These are phyloP conservation scores for Xylariaceae sp. DNA, from an alignment of 2,329 filamentous ascomycete species.

Conservation along the genomic window DNA sequence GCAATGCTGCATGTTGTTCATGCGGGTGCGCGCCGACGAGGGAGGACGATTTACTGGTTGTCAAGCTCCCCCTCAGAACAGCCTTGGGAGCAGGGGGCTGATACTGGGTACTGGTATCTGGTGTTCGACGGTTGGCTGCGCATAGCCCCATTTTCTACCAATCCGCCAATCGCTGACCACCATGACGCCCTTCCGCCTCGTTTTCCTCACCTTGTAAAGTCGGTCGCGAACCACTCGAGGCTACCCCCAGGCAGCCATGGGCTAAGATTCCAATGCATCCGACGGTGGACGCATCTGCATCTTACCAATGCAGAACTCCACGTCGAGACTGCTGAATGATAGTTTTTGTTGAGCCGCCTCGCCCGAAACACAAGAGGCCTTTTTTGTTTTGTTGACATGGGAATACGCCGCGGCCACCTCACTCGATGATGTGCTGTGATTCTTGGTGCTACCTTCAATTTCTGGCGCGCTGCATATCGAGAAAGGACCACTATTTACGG, in stretches of 20 bases:
- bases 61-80: constrained; percentile 11
- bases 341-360: too few relatives aligned
- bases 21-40: constrained; percentile 10
- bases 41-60: constrained; percentile 13
- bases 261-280: constrained; percentile 2
- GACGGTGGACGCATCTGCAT: constrained; percentile 4
- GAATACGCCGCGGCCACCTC: too few relatives aligned
- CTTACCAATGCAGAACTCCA: constrained; percentile 1
- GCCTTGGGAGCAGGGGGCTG: constrained; percentile 7
- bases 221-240: constrained; percentile 5
- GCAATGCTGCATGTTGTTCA: constrained; percentile 11
- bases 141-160: constrained; percentile 10
- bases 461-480: too few relatives aligned
- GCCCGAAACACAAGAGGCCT: too few relatives aligned
- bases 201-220: constrained; percentile 13
- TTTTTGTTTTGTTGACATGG: too few relatives aligned
- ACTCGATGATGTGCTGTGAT: too few relatives aligned
- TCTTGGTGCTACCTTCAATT: too few relatives aligned
- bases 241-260: constrained; percentile 3
- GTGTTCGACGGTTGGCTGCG: constrained; percentile 13
- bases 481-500: too few relatives aligned
- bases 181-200: constrained; percentile 12
- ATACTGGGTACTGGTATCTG: constrained; percentile 11
- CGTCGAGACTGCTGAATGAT: constrained; percentile 13
- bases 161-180: constrained; percentile 11